Evolutionary conservation across 805 yeast genomes (phyloP), one percentile per base, ranked within the genome.

Genomic region (Debaryomyces prosopidis): DNA sequence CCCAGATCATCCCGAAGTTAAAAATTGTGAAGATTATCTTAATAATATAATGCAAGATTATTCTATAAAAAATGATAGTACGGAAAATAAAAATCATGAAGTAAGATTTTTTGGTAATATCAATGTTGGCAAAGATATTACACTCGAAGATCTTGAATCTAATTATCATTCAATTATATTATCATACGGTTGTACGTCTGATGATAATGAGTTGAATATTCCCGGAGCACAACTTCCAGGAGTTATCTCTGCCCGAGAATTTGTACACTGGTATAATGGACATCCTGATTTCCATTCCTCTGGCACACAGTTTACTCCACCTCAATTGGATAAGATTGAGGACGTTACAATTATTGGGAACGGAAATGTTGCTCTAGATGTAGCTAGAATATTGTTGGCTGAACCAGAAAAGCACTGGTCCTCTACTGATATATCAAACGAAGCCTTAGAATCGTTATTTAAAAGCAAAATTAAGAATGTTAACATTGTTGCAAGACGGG

Each of bases 1-100:
- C 0, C 99, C 99, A 2, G 99, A 94, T 66, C 97, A 94, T 65
- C 96, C 97, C 0, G 98, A 94, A 58, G 98, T 94, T 27, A 92
- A 91, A 62, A 83, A 83, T 48, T 87, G 94, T 55, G 71, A 84
- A 62, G 86, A 86, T 15, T 83, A 90, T 42, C 85, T 94, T 59
- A 77, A 75, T 8, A 82, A 84, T 36, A 47, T 70, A 31, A 67
- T 71, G 72, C 30, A 30, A 5, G 53, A 57, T 17, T 57, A 46
- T 23, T 19, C 45, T 15, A n/a, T 31, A 2, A 19, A 42, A 3
- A 19, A 23, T 15, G 39, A 37, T 11, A 46, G 43, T 12, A 36
- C 39, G 17, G 69, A 70, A 45, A 27, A 9, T 27, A 12, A 15
- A 5, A 36, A 46, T 9, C 68, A 59, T 14, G 43, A 37, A 6